Evolutionary conservation across 768 basidiomycete genomes (phyloP), one percentile per base, ranked within the genome.

Genomic region (Mycena crocata): DNA sequence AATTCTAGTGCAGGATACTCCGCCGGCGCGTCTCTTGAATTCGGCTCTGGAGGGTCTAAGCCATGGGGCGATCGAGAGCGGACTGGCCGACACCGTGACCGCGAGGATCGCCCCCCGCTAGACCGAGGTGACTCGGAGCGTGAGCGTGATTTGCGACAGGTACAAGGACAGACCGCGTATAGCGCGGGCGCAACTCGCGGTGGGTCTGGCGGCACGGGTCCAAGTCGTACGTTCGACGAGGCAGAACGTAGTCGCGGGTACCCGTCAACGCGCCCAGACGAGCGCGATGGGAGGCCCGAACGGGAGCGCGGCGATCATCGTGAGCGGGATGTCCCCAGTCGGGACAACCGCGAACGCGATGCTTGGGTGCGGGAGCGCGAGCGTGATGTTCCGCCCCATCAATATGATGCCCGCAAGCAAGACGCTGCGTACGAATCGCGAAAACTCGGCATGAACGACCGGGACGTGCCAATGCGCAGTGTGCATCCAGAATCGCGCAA

Each of bases 41-140:
- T n/a, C n/a, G n/a, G n/a, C n/a, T n/a, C n/a, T n/a, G n/a, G n/a
- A n/a, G n/a, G n/a, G n/a, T n/a, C n/a, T n/a, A n/a, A n/a, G n/a
- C n/a, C n/a, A n/a, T 62, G 46, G 55, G 46, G n/a, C 5, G 46
- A 64, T 5, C 64, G 57, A 40, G 51, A 59, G 28, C 40, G 56
- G 42, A 15, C 30, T 1, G 32, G 28, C 26, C 19, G 9, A 5
- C 28, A 10, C 23, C 32, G 50, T 31, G 9, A 32, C n/a, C 50
- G 34, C 34, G 51, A 37, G 34, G 51, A 34, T 28, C n/a, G n/a
- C n/a, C n/a, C n/a, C n/a, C n/a, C n/a, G n/a, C n/a, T n/a, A n/a
- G n/a, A n/a, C 9, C 62, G 45, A 46, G 54, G n/a, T 30, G 58
- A 66, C 34, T 37, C 30, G 50, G 64, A 66, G 42, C 64, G 64